Percentiles rank a stretch among this genome's conserved stretches.
phyloP scores from a whole-genome alignment of 345 rosid genomes.

The Boechera divaricarpa region DNA sequence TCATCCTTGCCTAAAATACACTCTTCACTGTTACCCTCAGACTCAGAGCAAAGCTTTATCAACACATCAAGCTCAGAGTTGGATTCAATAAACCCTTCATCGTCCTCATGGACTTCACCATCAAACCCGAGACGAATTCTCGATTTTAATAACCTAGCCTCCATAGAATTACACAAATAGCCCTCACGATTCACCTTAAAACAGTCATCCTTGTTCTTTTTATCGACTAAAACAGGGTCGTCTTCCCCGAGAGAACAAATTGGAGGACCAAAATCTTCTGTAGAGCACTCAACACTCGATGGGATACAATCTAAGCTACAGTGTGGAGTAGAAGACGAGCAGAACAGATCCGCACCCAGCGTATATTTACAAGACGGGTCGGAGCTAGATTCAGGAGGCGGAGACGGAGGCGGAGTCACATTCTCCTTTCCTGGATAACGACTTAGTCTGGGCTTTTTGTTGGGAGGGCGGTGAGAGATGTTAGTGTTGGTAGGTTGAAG shows the following conservation, averaged over 20 bases:
- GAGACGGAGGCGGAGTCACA: constrained; percentile 12
- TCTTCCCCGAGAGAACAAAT: constrained; percentile 15
- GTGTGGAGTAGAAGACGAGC: constrained; percentile 40
- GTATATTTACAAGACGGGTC: background rate
- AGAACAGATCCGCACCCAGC: background rate
- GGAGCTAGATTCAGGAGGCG: constrained; percentile 3
- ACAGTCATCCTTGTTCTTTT: constrained; percentile 26
- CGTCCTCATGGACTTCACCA: constrained; percentile 34
- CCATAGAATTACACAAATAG: constrained; percentile 63
- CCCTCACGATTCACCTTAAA: constrained; percentile 49
- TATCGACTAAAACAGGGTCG: background rate
- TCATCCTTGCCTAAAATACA: constrained; percentile 32
- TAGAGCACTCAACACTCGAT: constrained; percentile 59
- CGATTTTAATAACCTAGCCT: constrained; percentile 58
- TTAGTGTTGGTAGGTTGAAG: constrained; percentile 45
- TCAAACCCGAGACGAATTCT: constrained; percentile 31
- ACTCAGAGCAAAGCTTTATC: constrained; percentile 60
- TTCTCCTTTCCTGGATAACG: constrained; percentile 60
- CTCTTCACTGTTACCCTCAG: constrained; percentile 40
- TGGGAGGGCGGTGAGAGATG: constrained; percentile 44
- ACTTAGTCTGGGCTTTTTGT: constrained; percentile 48
- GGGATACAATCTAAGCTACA: constrained; percentile 75
- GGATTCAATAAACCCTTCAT: constrained; percentile 48
- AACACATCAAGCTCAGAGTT: constrained; percentile 59
- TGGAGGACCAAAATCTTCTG: constrained; percentile 1